Evolutionary conservation across 768 basidiomycete genomes (phyloP).

Genomic region (Lentinula boryana): DNA sequence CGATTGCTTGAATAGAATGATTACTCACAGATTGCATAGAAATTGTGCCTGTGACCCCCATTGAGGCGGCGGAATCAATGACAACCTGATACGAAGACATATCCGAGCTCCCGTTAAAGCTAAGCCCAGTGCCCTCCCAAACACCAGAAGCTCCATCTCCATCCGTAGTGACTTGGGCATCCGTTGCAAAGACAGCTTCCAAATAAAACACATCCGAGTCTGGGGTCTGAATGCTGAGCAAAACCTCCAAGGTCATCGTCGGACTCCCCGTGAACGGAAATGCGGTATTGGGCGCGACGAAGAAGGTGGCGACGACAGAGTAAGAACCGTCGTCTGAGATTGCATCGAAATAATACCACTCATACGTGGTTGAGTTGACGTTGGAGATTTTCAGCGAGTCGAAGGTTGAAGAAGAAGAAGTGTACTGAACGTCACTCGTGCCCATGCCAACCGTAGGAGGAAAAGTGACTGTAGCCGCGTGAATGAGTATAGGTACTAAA

Average conservation of each 20-base stretch:
- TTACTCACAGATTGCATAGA: slow-evolving; percentile 5
- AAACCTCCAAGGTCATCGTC: background rate
- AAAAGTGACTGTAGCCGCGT: background rate
- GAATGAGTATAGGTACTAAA: background rate
- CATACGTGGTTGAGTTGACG: slow-evolving; percentile 12
- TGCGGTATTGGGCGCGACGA: slow-evolving; percentile 7
- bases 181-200: background rate
- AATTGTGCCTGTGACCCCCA: slow-evolving; percentile 10
- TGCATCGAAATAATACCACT: slow-evolving; percentile 18
- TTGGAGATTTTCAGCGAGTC: slow-evolving; percentile 11
- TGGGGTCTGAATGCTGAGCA: slow-evolving; percentile 7
- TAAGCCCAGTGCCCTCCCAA: slow-evolving; percentile 12
- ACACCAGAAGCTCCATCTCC: slow-evolving; percentile 7
- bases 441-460: background rate
- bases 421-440: background rate
- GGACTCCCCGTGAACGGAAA: slow-evolving; percentile 7
- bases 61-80: slow-evolving; percentile 8
- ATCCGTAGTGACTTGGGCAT: slow-evolving; percentile 5
- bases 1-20: background rate
- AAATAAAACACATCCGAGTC: slow-evolving; percentile 9
- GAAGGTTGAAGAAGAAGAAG: background rate
- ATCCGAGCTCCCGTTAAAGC: slow-evolving; percentile 3
- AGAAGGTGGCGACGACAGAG: slow-evolving; percentile 14
- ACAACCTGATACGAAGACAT: slow-evolving; percentile 3
- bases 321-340: slow-evolving; percentile 11